Evolutionary conservation across 2,329 filamentous ascomycete species (phyloP).

Genomic region (Fusarium sp.): DNA sequence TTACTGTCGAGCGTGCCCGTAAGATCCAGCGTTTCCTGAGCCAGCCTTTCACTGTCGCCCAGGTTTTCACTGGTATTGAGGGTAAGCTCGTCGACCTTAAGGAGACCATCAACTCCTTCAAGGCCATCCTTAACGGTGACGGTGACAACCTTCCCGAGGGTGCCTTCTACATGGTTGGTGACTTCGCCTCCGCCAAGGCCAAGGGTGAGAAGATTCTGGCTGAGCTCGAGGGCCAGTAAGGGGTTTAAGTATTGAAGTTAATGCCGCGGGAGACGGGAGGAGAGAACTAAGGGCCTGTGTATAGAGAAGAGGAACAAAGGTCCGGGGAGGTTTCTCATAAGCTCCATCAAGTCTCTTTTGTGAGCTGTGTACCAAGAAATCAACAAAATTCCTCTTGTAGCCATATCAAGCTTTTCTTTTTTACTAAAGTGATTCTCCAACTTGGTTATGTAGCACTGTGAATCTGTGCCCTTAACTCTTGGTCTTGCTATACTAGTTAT

Average conservation of each 20-base stretch:
- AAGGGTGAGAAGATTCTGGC: slow-evolving; percentile 99
- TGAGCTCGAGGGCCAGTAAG: slow-evolving; percentile 81
- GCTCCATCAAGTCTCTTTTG: slow-evolving; percentile 72
- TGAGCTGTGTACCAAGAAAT: slow-evolving; percentile 75
- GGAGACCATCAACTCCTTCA: slow-evolving; percentile 98
- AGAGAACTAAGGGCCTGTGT: slow-evolving; percentile 63
- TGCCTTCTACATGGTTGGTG: slow-evolving; percentile 98
- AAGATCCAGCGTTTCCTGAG: slow-evolving; percentile 99
- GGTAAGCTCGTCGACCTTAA: slow-evolving; percentile 97
- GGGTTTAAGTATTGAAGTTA: slow-evolving; percentile 55
- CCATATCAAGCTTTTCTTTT: slow-evolving; percentile 51
- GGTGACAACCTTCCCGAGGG: slow-evolving; percentile 95
- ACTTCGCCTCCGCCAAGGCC: slow-evolving; percentile 89
- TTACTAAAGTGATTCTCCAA: slow-evolving; percentile 29
- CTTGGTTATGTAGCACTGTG: not conserved
- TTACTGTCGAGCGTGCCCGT: slow-evolving; percentile 99
- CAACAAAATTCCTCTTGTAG: slow-evolving; percentile 64
- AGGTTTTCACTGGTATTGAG: slow-evolving; percentile 93
- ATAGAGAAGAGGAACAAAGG: slow-evolving; percentile 70
- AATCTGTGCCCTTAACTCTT: not conserved
- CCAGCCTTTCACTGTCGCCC: slow-evolving; percentile 94
- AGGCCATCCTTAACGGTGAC: slow-evolving; percentile 95
- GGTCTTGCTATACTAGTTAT: not conserved
- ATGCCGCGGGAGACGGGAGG: slow-evolving; percentile 52
- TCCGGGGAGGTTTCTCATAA: slow-evolving; percentile 64